Evolutionary conservation across 1,284 basidiomycete genomes (phyloP), one percentile per base, ranked within the genome.

Genomic region (Gomphus sp.): DNA sequence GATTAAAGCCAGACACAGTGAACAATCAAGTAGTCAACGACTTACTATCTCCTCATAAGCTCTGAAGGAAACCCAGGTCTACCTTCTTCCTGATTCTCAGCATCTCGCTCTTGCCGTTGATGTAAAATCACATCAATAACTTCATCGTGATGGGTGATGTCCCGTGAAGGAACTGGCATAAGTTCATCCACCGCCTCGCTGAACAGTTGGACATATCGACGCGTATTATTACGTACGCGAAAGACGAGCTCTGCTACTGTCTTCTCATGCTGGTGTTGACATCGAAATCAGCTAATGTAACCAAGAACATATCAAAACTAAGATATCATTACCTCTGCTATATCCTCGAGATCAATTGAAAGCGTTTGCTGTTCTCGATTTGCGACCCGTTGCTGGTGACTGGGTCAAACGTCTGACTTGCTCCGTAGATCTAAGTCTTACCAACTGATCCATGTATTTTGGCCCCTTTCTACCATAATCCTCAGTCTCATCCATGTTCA

Each of bases 51-150:
- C 68, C 97, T 79, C 66, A 98, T 80, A 16, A 99, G 76, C 69
- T 94, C 90, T 55, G 90, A 84, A 0, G 97, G 97, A 70, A 97
- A 98, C 51, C 84, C 82, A 14, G 71, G 67, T 48, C 83, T 81
- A 60, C 85, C 82, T 31, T 71, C 71, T 25, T 84, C 84, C 60
- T 89, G 86, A 41, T 85, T 77, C 64, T 88, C 80, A 51, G 87
- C 83, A 68, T 98, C 98, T 62, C 91, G 80, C 71, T 96, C 89
- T 61, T 85, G 78, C 57, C 97, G 81, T 70, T 99, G 97, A 69
- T 95, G 92, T 65, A 97, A 80, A 64, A 98, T 93, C 9, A 98
- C 85, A 71, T 98, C 95, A 51, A 97, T 89, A 49, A 97, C 93
- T 69, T 98, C 94, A 65, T 92, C 91, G 51, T 91, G 80, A 62